Conservation (phyloP, 2,329 filamentous ascomycete genomes). For the Podosphaera aphanis region DNA sequence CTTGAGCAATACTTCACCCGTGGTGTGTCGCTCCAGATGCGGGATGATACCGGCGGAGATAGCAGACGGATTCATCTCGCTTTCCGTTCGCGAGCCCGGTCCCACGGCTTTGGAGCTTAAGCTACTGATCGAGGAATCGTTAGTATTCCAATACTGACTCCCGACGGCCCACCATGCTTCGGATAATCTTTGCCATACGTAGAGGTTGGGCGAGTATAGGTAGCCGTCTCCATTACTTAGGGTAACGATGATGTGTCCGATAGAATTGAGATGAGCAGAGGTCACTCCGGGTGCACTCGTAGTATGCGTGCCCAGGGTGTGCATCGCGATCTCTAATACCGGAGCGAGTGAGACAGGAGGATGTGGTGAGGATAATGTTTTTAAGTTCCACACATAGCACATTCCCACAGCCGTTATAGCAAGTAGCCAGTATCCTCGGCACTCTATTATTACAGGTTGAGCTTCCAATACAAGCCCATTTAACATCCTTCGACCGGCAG, state of each 20-base stretch:
- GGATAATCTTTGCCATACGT: constrained; percentile 81
- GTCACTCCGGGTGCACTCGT: constrained; percentile 67
- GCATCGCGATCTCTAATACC: constrained; percentile 65
- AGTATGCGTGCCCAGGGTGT: constrained; percentile 51
- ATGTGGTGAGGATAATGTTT: constrained; percentile 60
- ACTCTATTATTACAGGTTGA: constrained; percentile 84
- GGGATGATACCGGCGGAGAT: constrained; percentile 85
- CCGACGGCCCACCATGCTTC: constrained; percentile 97
- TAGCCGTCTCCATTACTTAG: constrained; percentile 89
- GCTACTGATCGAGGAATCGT: constrained; percentile 68
- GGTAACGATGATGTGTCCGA: constrained; percentile 67
- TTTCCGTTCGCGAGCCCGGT: constrained; percentile 24
- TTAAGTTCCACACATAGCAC: constrained; percentile 85
- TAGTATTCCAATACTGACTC: constrained; percentile 97
- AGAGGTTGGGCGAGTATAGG: constrained; percentile 67
- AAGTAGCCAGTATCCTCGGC: constrained; percentile 68
- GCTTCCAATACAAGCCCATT: constrained; percentile 74
- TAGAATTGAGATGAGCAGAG: constrained; percentile 73
- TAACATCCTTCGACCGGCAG: constrained; percentile 64
- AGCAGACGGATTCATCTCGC: constrained; percentile 27
- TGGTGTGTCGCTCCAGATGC: constrained; percentile 80
- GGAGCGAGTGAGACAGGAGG: constrained; percentile 76
- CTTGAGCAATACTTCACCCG: constrained; percentile 73
- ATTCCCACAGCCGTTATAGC: constrained; percentile 74
- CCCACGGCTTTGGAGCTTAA: constrained; percentile 49